Evolutionary conservation across 192 early-diverging fungal genomes (phyloP).

Genomic region (Endogone sp.): DNA sequence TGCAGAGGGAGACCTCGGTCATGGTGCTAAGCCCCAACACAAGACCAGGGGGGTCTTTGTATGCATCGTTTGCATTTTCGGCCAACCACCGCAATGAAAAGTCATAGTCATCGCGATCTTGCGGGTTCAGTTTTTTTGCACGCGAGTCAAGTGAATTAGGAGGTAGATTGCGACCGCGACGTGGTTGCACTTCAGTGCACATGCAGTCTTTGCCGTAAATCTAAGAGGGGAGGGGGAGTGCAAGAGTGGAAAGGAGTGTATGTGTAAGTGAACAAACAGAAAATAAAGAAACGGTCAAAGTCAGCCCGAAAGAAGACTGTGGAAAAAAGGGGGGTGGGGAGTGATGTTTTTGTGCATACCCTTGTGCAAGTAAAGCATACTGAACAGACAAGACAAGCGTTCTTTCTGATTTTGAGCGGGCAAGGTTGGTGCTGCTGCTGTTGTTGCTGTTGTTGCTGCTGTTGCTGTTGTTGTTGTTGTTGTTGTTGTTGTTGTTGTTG

Average conservation of each 20-base stretch:
- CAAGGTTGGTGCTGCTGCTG: background rate
- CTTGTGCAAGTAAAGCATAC: constrained; percentile 32
- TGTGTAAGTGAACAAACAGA: background rate
- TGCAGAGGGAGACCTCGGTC: constrained; percentile 32
- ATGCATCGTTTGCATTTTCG: constrained; percentile 21
- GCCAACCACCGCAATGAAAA: constrained; percentile 26
- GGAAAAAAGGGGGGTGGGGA: background rate
- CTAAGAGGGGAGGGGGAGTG: constrained; percentile 1
- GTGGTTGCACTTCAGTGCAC: constrained; percentile 25
- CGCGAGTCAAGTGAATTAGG: constrained; percentile 25
- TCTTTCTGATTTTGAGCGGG: constrained; percentile 7
- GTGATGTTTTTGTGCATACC: constrained; percentile 6
- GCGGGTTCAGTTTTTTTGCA: constrained; percentile 26
- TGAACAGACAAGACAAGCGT: constrained; percentile 30
- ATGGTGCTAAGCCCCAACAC: constrained; percentile 14
- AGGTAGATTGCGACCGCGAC: constrained; percentile 30
- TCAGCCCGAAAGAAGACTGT: background rate
- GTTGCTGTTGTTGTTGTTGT: background rate
- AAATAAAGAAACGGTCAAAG: background rate
- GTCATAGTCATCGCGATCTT: constrained; percentile 27
- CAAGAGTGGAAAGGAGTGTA: background rate
- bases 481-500: background rate
- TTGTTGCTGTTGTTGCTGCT: background rate
- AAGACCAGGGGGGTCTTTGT: constrained; percentile 16
- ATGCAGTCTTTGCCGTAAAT: constrained; percentile 22